Base-by-base conservation (phyloP, 129 eudicot genomes). In the Silybum marianum region DNA sequence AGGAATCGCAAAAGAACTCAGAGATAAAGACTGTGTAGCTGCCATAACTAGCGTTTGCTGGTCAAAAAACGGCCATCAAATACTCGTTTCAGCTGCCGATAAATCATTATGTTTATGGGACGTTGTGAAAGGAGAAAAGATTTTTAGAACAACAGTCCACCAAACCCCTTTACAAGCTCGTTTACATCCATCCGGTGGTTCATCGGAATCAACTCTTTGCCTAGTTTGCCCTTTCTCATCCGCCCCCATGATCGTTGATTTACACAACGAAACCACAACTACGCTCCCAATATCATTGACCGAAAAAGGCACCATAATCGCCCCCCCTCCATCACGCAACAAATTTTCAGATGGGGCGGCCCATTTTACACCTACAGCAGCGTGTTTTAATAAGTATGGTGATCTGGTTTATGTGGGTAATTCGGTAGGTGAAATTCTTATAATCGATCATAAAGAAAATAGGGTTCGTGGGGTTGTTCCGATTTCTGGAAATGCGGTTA, bases 21-120 rank as follows among this genome's bases (percentile, higher is more conserved):
- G 83, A 69, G 98, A 95, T 77, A 87, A 91, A 74, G 95, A 93
- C 32, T 93, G 91, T 77, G 82, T 79, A 71, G 90, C 95, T 71
- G 97, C 97, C 38, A 82, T 95, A 74, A 95, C 99, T 0, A 95
- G 97, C 76, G 93, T 95, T 78, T 88, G 95, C 71, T 95, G 99
- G 99, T 95, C 98, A 23, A 95, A 87, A 82, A 74, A 84, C 71
- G 97, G 99, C 34, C 98, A 91, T 71, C 86, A 88, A 71, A 89
- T 93, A 74, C 93, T 95, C 26, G 91, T 91, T 14, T 87, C 99
- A 54, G 88, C 97, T 83, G 99, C 99, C 40, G 97, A 95, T 83
- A 95, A 90, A 75, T 85, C 97, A 2, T 84, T 95, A 70, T 89
- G 88, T 40, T 87, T 95, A 60, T 93, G 97, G 98, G 97, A 95